Evolutionary conservation across 768 basidiomycete species (phyloP).

Genomic region (Pleurotus salmoneostramineus): DNA sequence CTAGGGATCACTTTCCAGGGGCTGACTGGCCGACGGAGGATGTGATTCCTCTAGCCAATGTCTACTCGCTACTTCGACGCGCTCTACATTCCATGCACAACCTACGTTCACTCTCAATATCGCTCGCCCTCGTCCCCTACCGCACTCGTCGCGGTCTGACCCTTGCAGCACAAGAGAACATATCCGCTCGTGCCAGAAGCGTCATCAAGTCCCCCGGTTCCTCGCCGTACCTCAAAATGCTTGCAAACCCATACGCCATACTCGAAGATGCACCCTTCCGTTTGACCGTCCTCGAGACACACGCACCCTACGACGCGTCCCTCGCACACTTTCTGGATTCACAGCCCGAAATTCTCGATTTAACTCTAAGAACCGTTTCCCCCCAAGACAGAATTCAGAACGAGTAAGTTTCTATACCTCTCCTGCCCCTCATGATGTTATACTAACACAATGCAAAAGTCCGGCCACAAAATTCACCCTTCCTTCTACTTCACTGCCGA

Average conservation of each 20-base stretch:
- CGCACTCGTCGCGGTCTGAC: not conserved
- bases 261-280: slow-evolving; percentile 43
- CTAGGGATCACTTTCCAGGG: not conserved
- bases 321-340: slow-evolving; percentile 49
- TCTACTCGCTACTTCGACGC: not conserved
- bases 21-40: not conserved
- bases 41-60: not conserved
- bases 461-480: slow-evolving; percentile 28
- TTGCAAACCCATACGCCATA: slow-evolving; percentile 31
- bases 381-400: slow-evolving; percentile 17
- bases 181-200: slow-evolving; percentile 44
- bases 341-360: slow-evolving; percentile 43
- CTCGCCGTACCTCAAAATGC: slow-evolving; percentile 47
- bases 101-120: not conserved
- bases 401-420: slow-evolving; percentile 2
- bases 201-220: slow-evolving; percentile 35
- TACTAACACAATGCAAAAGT: too few relatives aligned
- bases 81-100: not conserved
- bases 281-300: slow-evolving; percentile 43
- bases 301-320: slow-evolving; percentile 47
- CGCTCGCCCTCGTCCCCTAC: not conserved
- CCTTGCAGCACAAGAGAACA: slow-evolving; percentile 28
- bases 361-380: slow-evolving; percentile 51
- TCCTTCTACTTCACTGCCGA: slow-evolving; percentile 37
- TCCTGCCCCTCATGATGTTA: not conserved